Evolutionary conservation across 345 rosid species (phyloP).

Genomic region (Microthlaspi erraticum): DNA sequence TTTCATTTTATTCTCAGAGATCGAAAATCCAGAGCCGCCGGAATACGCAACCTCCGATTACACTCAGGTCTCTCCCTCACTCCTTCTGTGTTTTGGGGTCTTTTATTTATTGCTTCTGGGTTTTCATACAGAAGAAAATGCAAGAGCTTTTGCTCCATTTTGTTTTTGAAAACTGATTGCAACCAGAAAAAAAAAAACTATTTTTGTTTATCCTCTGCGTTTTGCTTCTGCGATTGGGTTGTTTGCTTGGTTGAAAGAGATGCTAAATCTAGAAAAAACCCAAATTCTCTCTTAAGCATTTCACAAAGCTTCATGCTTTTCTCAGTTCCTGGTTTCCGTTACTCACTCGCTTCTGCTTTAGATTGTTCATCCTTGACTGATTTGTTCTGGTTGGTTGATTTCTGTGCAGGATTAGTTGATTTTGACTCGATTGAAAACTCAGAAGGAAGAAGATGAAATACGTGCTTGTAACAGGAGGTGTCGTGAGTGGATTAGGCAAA

Average conservation of each 20-base stretch:
- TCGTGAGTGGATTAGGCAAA: constrained; percentile 73
- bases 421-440: background rate
- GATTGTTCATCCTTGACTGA: background rate
- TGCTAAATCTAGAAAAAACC: constrained; percentile 1
- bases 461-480: constrained; percentile 72
- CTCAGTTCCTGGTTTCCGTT: background rate
- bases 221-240: background rate
- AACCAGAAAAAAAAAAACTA: background rate
- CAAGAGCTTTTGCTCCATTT: constrained; percentile 9
- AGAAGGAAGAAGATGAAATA: constrained; percentile 55
- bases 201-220: background rate
- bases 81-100: constrained; percentile 11
- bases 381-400: constrained; percentile 6
- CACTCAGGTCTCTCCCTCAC: constrained; percentile 27
- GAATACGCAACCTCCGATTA: background rate
- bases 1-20: background rate
- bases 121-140: constrained; percentile 28
- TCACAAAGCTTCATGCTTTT: constrained; percentile 16
- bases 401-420: constrained; percentile 27
- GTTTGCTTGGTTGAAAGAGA: background rate
- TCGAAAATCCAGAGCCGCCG: constrained; percentile 4
- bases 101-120: constrained; percentile 3
- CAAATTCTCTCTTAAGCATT: constrained; percentile 15
- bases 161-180: background rate
- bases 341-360: constrained; percentile 7